Percentiles rank a stretch among this genome's conserved stretches.
These are phyloP conservation scores for Cadophora malorum DNA, from an alignment of 2,329 filamentous ascomycete species.

Conservation along the genomic window DNA sequence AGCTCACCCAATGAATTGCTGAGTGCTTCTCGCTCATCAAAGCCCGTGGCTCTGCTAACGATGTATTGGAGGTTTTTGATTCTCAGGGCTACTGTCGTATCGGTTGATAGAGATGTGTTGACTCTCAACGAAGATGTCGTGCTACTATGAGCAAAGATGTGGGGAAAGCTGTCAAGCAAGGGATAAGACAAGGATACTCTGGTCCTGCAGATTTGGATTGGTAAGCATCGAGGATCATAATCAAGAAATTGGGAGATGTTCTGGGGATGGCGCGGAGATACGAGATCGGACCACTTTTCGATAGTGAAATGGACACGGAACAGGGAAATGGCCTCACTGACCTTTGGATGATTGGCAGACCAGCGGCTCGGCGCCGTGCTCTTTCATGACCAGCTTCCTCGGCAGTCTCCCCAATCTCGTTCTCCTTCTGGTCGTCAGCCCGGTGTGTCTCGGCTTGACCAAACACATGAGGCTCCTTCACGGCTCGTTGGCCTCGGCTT, in stretches of 20 bases:
- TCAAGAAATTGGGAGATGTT: constrained; percentile 13
- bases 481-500: constrained; percentile 40
- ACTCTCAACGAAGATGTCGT: constrained; percentile 54
- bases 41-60: constrained; percentile 65
- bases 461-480: constrained; percentile 46
- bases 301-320: neutral
- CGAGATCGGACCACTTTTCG: constrained; percentile 42
- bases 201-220: constrained; percentile 45
- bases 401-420: constrained; percentile 32
- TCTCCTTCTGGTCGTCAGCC: constrained; percentile 37
- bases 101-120: constrained; percentile 71
- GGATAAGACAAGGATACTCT: constrained; percentile 68
- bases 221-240: constrained; percentile 29
- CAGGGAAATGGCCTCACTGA: constrained; percentile 34
- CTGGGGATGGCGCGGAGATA: constrained; percentile 39
- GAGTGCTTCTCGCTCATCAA: constrained; percentile 86
- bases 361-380: constrained; percentile 43
- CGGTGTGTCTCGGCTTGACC: constrained; percentile 47
- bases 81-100: constrained; percentile 72
- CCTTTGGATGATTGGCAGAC: constrained; percentile 44
- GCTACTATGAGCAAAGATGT: constrained; percentile 63
- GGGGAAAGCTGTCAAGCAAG: constrained; percentile 82
- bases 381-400: constrained; percentile 44
- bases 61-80: constrained; percentile 71
- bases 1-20: constrained; percentile 82